These are phyloP conservation scores for Trypanosoma cruzi DNA, from an alignment of 208 protist genomes.

Conservation along the genomic window DNA sequence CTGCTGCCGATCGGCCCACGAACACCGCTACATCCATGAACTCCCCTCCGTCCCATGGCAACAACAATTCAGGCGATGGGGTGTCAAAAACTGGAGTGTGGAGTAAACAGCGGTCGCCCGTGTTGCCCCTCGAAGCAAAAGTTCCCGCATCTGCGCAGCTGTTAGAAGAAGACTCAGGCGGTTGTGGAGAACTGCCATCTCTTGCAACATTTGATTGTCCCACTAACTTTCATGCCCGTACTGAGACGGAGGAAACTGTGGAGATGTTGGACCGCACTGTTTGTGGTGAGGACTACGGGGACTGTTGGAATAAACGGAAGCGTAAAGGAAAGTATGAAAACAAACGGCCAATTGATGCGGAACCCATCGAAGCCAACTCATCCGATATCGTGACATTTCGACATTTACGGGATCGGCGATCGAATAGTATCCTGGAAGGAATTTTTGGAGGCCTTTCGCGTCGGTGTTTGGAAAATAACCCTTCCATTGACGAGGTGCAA, in stretches of 20 bases:
- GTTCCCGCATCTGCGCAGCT: not conserved
- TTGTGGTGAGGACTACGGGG: not conserved
- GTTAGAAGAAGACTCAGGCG: not conserved
- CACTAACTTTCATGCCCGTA: not conserved
- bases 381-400: no score
- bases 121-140: not conserved
- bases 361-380: no score
- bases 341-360: not conserved
- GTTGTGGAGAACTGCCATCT: not conserved
- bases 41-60: not conserved
- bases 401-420: no score
- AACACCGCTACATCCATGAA: no score
- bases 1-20: not conserved
- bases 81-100: not conserved
- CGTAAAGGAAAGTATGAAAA: no score
- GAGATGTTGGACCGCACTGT: constrained; percentile 7
- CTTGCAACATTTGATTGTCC: not conserved
- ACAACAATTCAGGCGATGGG: not conserved
- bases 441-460: no score
- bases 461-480: no score
- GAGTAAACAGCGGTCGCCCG: not conserved
- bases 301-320: not conserved
- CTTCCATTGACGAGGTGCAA: no score
- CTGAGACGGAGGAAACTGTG: constrained; percentile 9
- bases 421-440: no score